These are phyloP conservation scores for Cryptococcus sp. DNA, from an alignment of 1,284 basidiomycete species.

Conservation along the genomic window DNA sequence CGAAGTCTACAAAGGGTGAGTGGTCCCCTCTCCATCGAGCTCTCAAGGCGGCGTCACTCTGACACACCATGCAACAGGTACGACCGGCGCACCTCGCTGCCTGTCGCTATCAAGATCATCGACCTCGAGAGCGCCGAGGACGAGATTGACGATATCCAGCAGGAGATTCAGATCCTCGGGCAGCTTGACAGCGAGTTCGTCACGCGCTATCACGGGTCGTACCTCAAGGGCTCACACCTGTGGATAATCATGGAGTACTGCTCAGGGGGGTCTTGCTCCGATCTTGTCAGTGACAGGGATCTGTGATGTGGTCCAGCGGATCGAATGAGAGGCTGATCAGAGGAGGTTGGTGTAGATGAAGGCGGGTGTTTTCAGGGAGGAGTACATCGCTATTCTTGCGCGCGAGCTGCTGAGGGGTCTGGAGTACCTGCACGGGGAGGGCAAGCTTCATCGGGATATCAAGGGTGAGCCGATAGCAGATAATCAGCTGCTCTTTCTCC, in stretches of 20 bases:
- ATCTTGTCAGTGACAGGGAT: slow-evolving; percentile 48
- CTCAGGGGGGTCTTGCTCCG: slow-evolving; percentile 56
- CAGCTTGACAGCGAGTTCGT: slow-evolving; percentile 94
- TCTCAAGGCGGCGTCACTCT: background rate
- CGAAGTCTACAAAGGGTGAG: slow-evolving; percentile 93
- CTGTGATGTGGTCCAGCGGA: background rate
- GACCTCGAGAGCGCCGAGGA: slow-evolving; percentile 98
- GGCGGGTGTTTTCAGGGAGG: slow-evolving; percentile 92
- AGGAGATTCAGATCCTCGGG: slow-evolving; percentile 98
- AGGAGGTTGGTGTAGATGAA: slow-evolving; percentile 69
- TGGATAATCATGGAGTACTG: slow-evolving; percentile 99
- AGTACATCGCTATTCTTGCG: slow-evolving; percentile 96
- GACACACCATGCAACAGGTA: slow-evolving; percentile 56
- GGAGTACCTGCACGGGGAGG: slow-evolving; percentile 89
- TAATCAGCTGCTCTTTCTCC: background rate
- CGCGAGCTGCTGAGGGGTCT: slow-evolving; percentile 87
- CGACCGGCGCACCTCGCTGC: slow-evolving; percentile 85
- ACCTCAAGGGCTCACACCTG: slow-evolving; percentile 86
- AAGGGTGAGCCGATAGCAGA: slow-evolving; percentile 64
- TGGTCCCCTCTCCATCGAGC: slow-evolving; percentile 4
- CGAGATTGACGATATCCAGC: slow-evolving; percentile 99
- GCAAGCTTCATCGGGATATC: slow-evolving; percentile 96
- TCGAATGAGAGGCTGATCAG: background rate
- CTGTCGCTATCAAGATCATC: slow-evolving; percentile 97
- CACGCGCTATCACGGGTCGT: slow-evolving; percentile 97